Base-by-base conservation (phyloP, 192 early-diverging fungal species). In the Umbelopsis isabellina region DNA sequence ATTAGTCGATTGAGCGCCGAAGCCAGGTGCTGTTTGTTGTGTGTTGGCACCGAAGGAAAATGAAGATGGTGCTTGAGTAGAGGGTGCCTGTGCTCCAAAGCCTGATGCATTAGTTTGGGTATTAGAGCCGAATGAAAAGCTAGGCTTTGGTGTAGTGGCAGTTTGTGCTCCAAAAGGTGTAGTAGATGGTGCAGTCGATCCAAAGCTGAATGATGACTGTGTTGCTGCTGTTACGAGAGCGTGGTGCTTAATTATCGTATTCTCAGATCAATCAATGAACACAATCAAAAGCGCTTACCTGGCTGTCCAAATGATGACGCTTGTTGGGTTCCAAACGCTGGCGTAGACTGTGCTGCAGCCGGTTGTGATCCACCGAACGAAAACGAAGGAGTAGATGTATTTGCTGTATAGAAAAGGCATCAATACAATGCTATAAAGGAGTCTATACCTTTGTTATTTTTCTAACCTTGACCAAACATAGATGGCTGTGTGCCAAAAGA, bases 31-130 rank as follows among this genome's bases (percentile, higher is more conserved):
- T 12, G 69, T 46, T 18, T 67, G 18, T 35, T 49, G 41, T 41
- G 67, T 73, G 18, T 72, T 47, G 15, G 72, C 65, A 22, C 77
- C 80, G 67, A 80, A 80, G 27, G 73, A 55, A 23, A 74, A 72
- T 64, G 71, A 69, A 18, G 66, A 25, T 33, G 66, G 44, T 13
- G 77, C 35, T 55, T 18, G 25, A 76, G 76, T 13, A 4, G 77
- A n/a, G 46, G 82, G n/a, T 49, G 75, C 37, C 16, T 74, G 35
- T 11, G 79, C 7, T 21, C 61, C 61, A 23, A 65, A 49, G 11
- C 68, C 69, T 23, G 47, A 30, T 8, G 50, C 27, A 46, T 4
- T 27, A 2, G 33, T n/a, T 13, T 41, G 21, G 20, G 20, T 18
- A 46, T 30, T 20, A 7, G 48, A 45, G 30, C 45, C 49, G 35